A percentile compares a stretch with the other conserved stretches of the same genome.
Evolutionary conservation across 345 rosid species (phyloP).

Genomic region (Eutrema japonicum): DNA sequence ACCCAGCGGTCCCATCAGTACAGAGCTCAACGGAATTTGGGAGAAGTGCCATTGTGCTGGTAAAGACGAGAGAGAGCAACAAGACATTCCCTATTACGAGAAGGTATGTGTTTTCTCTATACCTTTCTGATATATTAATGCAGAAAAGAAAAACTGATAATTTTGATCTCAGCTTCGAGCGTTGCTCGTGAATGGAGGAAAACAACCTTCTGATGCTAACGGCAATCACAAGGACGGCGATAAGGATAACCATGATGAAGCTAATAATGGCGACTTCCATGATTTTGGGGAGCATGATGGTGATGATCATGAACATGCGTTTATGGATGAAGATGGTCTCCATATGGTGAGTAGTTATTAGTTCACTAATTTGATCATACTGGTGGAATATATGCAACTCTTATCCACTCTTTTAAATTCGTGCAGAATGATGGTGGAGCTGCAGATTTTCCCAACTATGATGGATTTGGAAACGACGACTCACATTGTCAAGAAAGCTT

Average conservation of each 20-base stretch:
- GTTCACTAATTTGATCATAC: constrained; percentile 13
- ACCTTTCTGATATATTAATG: constrained; percentile 23
- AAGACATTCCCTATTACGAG: constrained; percentile 66
- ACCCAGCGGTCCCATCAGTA: constrained; percentile 68
- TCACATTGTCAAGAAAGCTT: constrained; percentile 67
- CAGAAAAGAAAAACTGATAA: constrained; percentile 18
- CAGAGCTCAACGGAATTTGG: constrained; percentile 76
- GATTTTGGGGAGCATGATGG: constrained; percentile 57
- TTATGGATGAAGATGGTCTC: constrained; percentile 61
- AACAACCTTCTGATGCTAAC: constrained; percentile 45
- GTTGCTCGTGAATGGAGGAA: constrained; percentile 58
- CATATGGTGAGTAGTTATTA: constrained; percentile 47
- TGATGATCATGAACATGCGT: constrained; percentile 54
- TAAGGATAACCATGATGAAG: constrained; percentile 53
- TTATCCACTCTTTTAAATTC: constrained; percentile 38
- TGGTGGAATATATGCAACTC: constrained; percentile 8
- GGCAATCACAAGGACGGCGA: constrained; percentile 44
- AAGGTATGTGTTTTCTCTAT: constrained; percentile 54
- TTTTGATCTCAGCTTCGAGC: constrained; percentile 72
- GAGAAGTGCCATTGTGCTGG: constrained; percentile 42
- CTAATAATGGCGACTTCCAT: constrained; percentile 51
- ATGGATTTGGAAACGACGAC: constrained; percentile 51
- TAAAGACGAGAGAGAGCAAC: constrained; percentile 44
- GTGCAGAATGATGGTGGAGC: constrained; percentile 47
- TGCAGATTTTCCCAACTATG: constrained; percentile 45